phyloP scores from a whole-genome alignment of 331 rosid genomes.

The Erythrophleum ivorense region DNA sequence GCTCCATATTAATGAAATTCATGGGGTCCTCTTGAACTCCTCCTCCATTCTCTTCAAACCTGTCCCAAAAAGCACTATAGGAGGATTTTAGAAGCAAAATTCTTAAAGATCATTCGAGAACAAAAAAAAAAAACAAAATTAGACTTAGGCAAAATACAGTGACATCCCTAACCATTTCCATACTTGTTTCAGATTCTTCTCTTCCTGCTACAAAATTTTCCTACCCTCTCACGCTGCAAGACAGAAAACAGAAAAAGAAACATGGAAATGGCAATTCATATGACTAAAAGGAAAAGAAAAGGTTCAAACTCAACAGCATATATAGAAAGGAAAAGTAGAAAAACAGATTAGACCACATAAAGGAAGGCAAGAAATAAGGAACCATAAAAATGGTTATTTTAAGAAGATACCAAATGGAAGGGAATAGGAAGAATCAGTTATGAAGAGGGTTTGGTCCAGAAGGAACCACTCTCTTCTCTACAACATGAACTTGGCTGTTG shows the following conservation, averaged over 20 bases:
- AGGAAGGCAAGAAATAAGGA: slow-evolving; percentile 21
- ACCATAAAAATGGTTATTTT: background rate
- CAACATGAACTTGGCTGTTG: slow-evolving; percentile 66
- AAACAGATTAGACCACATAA: background rate
- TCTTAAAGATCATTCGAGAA: too few relatives aligned
- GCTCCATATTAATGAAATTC: slow-evolving; percentile 56
- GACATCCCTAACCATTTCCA: slow-evolving; percentile 48
- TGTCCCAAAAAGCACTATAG: background rate
- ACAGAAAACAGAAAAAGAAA: slow-evolving; percentile 45
- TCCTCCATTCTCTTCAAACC: slow-evolving; percentile 43
- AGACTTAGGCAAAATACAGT: slow-evolving; percentile 32
- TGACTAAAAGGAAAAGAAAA: background rate
- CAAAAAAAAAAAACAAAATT: too few relatives aligned
- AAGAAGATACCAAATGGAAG: too few relatives aligned
- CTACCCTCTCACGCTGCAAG: slow-evolving; percentile 31
- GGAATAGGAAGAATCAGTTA: slow-evolving; percentile 49
- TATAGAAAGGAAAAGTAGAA: background rate
- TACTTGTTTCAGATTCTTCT: slow-evolving; percentile 54
- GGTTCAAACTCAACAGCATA: background rate
- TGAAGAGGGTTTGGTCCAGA: slow-evolving; percentile 99
- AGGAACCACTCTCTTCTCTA: slow-evolving; percentile 80
- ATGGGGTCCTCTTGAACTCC: slow-evolving; percentile 54
- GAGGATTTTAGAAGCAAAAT: too few relatives aligned
- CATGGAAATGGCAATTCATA: slow-evolving; percentile 51
- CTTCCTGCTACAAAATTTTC: slow-evolving; percentile 33